A percentile compares a stretch with the other conserved stretches of the same genome.
These are phyloP conservation scores for Aspergillus unguis DNA, from an alignment of 2,329 filamentous ascomycete genomes.

Conservation along the genomic window DNA sequence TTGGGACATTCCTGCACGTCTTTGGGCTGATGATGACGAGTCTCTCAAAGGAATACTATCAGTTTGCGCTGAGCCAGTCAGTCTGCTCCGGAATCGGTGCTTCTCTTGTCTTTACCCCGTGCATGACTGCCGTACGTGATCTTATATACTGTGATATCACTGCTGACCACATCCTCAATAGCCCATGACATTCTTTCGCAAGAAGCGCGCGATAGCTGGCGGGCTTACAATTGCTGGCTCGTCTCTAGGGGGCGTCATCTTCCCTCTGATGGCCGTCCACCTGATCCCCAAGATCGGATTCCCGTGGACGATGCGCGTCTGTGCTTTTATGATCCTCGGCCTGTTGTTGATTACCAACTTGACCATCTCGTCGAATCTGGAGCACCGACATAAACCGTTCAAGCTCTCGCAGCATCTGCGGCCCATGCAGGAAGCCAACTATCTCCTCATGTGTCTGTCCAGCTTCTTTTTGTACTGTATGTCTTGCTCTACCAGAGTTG, in stretches of 20 bases:
- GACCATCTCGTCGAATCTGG: constrained; percentile 45
- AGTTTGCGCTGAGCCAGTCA: constrained; percentile 52
- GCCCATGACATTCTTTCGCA: constrained; percentile 36
- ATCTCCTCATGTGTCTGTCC: not conserved
- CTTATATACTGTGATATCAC: constrained; percentile 22
- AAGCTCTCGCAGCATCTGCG: not conserved
- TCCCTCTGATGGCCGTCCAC: constrained; percentile 57
- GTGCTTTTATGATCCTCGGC: constrained; percentile 58
- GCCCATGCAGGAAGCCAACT: not conserved
- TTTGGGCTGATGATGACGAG: constrained; percentile 56
- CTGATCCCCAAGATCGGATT: constrained; percentile 51
- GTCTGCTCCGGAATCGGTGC: constrained; percentile 50
- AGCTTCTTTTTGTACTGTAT: not conserved
- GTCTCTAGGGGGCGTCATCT: constrained; percentile 54
- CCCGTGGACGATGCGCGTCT: constrained; percentile 54
- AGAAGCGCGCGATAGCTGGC: constrained; percentile 49
- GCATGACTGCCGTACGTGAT: constrained; percentile 29
- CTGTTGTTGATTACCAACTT: constrained; percentile 51
- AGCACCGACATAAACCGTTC: not conserved
- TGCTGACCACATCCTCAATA: not conserved
- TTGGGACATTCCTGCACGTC: constrained; percentile 51
- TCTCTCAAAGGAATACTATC: constrained; percentile 50
- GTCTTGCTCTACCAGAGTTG: not conserved
- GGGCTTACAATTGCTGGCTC: constrained; percentile 53
- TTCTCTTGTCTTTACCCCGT: constrained; percentile 14